Conservation (phyloP, 129 eudicot species). For the Escallonia herrerae region DNA sequence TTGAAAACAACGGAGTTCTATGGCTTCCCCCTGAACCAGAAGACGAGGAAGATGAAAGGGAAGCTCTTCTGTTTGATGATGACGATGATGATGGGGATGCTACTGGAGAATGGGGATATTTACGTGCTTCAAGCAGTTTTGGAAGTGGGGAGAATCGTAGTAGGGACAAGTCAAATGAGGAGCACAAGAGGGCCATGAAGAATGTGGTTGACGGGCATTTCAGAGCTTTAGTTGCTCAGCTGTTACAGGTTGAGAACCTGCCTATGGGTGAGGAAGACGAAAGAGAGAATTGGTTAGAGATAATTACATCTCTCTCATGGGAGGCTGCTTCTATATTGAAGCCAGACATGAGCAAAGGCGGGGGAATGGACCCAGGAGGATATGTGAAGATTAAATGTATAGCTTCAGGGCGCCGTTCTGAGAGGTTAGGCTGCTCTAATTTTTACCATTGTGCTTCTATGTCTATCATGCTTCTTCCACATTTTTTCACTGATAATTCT, state of each 20-base stretch:
- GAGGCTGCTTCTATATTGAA: slow-evolving; percentile 93
- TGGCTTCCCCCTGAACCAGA: slow-evolving; percentile 99
- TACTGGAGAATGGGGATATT: slow-evolving; percentile 77
- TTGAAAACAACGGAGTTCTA: slow-evolving; percentile 89
- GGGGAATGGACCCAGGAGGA: slow-evolving; percentile 99
- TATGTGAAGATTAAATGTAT: slow-evolving; percentile 96
- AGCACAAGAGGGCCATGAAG: slow-evolving; percentile 84
- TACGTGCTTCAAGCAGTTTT: slow-evolving; percentile 56
- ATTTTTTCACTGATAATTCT: too few species aligned
- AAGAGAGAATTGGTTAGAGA: slow-evolving; percentile 82
- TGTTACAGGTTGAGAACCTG: slow-evolving; percentile 90
- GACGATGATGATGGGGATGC: slow-evolving; percentile 70
- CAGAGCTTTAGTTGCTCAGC: slow-evolving; percentile 91
- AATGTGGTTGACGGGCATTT: slow-evolving; percentile 91
- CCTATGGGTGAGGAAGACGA: slow-evolving; percentile 55
- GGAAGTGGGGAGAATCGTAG: slow-evolving; percentile 68
- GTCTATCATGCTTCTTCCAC: too few species aligned
- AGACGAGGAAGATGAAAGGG: slow-evolving; percentile 94
- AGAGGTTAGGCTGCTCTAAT: slow-evolving; percentile 44
- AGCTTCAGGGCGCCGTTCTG: slow-evolving; percentile 79
- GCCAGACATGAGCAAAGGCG: slow-evolving; percentile 95
- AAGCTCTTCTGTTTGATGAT: slow-evolving; percentile 65
- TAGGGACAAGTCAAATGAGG: slow-evolving; percentile 78
- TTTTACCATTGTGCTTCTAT: too few species aligned
- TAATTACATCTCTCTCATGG: slow-evolving; percentile 85